A percentile compares a stretch with the other conserved stretches of the same genome.
Evolutionary conservation across 1,284 basidiomycete species (phyloP).

Genomic region (Irpex rosettiformis): DNA sequence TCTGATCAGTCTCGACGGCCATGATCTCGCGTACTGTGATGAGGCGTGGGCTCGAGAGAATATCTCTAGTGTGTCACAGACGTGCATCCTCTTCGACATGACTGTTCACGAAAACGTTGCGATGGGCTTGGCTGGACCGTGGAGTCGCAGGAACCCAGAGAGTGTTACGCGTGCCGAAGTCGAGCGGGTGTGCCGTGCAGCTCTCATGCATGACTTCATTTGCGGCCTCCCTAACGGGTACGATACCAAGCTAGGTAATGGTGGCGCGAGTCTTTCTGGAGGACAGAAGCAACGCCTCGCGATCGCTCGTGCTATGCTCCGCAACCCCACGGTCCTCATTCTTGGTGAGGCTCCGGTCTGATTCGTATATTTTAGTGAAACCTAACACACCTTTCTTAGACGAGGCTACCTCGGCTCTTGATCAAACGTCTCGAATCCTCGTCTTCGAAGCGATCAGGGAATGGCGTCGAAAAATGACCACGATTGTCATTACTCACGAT

Average conservation of each 20-base stretch:
- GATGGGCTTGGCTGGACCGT: conserved; percentile 64
- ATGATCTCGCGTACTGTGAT: conserved; percentile 76
- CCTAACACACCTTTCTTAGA: conserved; percentile 45
- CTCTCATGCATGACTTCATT: conserved; percentile 88
- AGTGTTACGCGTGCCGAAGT: conserved; percentile 70
- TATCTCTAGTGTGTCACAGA: conserved; percentile 79
- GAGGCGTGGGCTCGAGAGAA: conserved; percentile 68
- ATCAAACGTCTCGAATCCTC: conserved; percentile 82
- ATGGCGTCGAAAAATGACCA: conserved; percentile 77
- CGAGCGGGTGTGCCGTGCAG: conserved; percentile 77
- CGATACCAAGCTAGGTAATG: conserved; percentile 76
- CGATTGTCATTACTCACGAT: conserved; percentile 96
- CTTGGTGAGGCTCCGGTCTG: conserved; percentile 62
- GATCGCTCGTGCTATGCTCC: conserved; percentile 83
- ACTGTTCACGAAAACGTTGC: conserved; percentile 89
- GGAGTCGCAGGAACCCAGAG: conserved; percentile 34
- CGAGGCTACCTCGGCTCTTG: conserved; percentile 95
- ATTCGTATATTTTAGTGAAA: not conserved
- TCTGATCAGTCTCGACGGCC: conserved; percentile 78
- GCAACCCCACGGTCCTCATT: conserved; percentile 88
- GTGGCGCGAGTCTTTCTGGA: conserved; percentile 80
- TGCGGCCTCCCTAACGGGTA: conserved; percentile 83
- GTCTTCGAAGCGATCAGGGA: conserved; percentile 87
- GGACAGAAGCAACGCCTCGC: conserved; percentile 93
- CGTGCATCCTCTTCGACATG: conserved; percentile 77